Percentiles rank a stretch among this genome's conserved stretches.
phyloP scores from a whole-genome alignment of 1,284 basidiomycete genomes.

The Marasmius fiardii region DNA sequence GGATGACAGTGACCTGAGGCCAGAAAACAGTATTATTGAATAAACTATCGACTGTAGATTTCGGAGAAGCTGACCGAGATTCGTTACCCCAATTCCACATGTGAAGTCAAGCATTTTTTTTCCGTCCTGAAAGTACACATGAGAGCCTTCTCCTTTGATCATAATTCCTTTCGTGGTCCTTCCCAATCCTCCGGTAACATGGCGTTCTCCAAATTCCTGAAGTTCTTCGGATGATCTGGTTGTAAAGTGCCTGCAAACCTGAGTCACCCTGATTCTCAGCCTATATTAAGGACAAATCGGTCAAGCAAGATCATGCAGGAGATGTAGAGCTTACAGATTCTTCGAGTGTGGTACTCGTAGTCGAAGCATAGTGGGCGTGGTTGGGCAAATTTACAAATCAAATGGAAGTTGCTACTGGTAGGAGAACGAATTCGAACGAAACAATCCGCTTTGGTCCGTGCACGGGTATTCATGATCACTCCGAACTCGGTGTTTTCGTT shows the following conservation, averaged over 20 bases:
- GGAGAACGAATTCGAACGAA: too few species aligned
- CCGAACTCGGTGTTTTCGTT: too few species aligned
- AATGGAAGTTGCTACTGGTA: too few species aligned
- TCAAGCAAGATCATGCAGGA: too few species aligned
- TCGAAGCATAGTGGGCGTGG: too few species aligned
- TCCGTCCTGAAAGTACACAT: slow-evolving; percentile 71
- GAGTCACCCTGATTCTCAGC: not conserved
- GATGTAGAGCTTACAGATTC: too few species aligned
- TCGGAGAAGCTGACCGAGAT: slow-evolving; percentile 52
- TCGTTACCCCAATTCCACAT: slow-evolving; percentile 82
- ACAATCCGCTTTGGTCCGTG: too few species aligned
- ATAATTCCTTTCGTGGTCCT: slow-evolving; percentile 73
- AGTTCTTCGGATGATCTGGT: slow-evolving; percentile 14
- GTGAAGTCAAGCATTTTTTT: slow-evolving; percentile 80
- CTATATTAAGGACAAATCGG: too few species aligned
- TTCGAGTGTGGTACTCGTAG: too few species aligned
- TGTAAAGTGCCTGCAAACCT: slow-evolving; percentile 3
- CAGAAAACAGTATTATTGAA: not conserved
- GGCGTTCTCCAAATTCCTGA: slow-evolving; percentile 49
- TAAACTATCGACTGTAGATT: not conserved
- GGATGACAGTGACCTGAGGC: slow-evolving; percentile 82
- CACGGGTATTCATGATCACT: too few species aligned
- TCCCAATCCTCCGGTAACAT: slow-evolving; percentile 71
- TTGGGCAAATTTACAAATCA: too few species aligned
- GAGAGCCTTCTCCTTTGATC: slow-evolving; percentile 75